A percentile compares a stretch with the other conserved stretches of the same genome.
Evolutionary conservation across 108 stramenopile genomes (phyloP).

Genomic region (Nitzschia putrida): DNA sequence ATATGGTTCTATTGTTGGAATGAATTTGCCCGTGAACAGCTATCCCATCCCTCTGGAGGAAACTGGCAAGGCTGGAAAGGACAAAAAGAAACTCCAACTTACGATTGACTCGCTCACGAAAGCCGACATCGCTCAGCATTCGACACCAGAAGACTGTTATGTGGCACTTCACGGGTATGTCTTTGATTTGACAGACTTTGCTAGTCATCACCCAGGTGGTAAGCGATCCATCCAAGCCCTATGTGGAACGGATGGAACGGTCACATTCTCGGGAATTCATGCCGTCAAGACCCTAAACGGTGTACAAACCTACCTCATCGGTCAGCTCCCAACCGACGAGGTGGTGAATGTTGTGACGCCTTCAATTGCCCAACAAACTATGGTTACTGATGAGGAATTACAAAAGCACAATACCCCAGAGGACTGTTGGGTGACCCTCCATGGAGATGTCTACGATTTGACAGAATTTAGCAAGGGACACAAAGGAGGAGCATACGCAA

Average conservation of each 20-base stretch:
- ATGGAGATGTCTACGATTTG: conserved; percentile 40
- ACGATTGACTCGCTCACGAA: conserved; percentile 18
- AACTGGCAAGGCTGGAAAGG: background rate
- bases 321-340: background rate
- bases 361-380: background rate
- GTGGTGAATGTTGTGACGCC: background rate
- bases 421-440: conserved; percentile 35
- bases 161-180: conserved; percentile 19
- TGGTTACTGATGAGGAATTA: conserved; percentile 1
- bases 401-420: conserved; percentile 22
- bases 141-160: conserved; percentile 29
- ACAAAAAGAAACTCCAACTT: background rate
- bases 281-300: background rate
- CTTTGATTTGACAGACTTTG: conserved; percentile 24
- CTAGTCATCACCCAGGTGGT: conserved; percentile 21
- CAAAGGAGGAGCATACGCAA: conserved; percentile 31
- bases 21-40: conserved; percentile 1
- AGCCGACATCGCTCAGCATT: conserved; percentile 58
- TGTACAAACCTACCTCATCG: background rate
- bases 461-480: conserved; percentile 33
- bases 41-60: background rate
- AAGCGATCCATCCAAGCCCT: conserved; percentile 56
- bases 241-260: conserved; percentile 68
- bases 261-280: conserved; percentile 2
- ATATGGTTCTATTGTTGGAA: conserved; percentile 78